Percentiles rank a stretch among this genome's conserved stretches.
phyloP scores from a whole-genome alignment of 768 basidiomycete genomes.

The Tulasnella sp. region DNA sequence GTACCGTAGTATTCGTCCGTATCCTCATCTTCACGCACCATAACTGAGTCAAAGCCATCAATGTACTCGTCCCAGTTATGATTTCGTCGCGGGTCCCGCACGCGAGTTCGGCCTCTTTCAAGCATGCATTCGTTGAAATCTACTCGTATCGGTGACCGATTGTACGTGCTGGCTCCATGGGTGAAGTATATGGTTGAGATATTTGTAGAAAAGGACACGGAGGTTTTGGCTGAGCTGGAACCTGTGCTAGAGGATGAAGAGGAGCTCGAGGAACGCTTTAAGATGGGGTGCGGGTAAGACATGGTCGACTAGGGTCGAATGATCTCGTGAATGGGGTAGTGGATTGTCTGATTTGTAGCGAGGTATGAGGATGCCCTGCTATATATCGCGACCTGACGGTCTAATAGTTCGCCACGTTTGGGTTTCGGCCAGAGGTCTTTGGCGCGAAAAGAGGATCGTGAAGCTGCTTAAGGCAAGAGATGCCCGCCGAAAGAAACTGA shows the following conservation, averaged over 20 bases:
- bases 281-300: constrained; percentile 2
- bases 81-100: background rate
- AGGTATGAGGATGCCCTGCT: no score
- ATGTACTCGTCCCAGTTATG: background rate
- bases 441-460: no score
- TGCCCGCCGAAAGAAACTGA: no score
- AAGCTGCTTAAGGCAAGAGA: no score
- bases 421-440: no score
- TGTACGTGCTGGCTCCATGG: constrained; percentile 11
- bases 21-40: constrained; percentile 12
- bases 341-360: no score
- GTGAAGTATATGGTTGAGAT: constrained; percentile 15
- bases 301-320: background rate
- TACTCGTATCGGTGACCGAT: constrained; percentile 12
- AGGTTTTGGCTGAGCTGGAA: constrained; percentile 1
- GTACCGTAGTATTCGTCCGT: constrained; percentile 11
- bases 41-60: constrained; percentile 4
- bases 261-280: constrained; percentile 7
- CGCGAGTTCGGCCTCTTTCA: background rate
- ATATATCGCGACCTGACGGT: no score
- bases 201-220: constrained; percentile 12
- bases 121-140: background rate
- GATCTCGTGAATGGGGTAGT: no score
- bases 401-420: no score
- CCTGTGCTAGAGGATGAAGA: background rate